phyloP scores from a whole-genome alignment of 305 asterid genomes.

The Striga hermonthica region DNA sequence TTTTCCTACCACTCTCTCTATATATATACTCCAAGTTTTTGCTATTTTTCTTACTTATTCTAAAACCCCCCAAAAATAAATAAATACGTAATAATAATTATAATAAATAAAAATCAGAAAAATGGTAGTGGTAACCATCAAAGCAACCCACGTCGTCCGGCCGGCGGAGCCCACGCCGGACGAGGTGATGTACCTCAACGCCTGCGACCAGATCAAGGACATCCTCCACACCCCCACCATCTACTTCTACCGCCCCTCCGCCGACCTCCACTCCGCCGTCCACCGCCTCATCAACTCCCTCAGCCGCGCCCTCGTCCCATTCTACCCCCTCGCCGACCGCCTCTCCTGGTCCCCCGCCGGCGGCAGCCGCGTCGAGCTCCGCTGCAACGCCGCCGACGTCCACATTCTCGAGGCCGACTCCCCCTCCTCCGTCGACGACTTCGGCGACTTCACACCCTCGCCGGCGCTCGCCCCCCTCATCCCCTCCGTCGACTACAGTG shows the following conservation, averaged over 20 bases:
- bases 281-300: conserved; percentile 44
- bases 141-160: conserved; percentile 48
- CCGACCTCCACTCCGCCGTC: conserved; percentile 27
- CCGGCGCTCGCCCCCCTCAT: conserved; percentile 48
- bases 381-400: conserved; percentile 63
- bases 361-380: conserved; percentile 56
- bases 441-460: conserved; percentile 64
- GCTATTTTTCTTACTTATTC: too few relatives aligned
- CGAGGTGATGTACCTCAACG: conserved; percentile 42
- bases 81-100: too few relatives aligned
- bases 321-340: conserved; percentile 78
- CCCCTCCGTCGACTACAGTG: conserved; percentile 57
- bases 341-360: conserved; percentile 50
- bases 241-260: conserved; percentile 40
- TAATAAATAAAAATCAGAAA: too few relatives aligned
- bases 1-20: too few relatives aligned
- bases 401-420: conserved; percentile 60
- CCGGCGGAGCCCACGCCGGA: conserved; percentile 55
- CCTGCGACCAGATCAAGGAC: conserved; percentile 53
- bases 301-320: conserved; percentile 49
- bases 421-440: conserved; percentile 50
- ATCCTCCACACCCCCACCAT: conserved; percentile 45
- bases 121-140: conserved; percentile 43
- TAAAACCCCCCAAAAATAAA: too few relatives aligned
- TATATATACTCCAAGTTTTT: too few relatives aligned